phyloP scores from a whole-genome alignment of 2,329 filamentous ascomycete species.

The Pseudogymnoascus sp. region DNA sequence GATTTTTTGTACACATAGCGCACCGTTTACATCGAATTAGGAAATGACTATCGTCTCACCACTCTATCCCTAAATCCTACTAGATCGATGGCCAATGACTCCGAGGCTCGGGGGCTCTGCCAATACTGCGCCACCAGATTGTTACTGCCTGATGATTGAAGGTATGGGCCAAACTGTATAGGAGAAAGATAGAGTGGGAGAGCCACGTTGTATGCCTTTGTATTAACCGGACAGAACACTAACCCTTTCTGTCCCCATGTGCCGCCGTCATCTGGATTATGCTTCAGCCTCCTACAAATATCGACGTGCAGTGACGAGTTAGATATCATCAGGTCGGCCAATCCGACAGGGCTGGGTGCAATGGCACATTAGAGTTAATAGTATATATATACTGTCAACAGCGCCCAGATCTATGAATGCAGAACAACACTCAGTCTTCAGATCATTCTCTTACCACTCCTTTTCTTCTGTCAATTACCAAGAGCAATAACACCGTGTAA shows the following conservation, averaged over 20 bases:
- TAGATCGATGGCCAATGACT: background rate
- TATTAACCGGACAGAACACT: background rate
- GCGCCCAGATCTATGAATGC: background rate
- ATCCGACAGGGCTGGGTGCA: background rate
- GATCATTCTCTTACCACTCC: background rate
- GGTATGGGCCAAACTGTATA: background rate
- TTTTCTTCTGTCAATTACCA: background rate
- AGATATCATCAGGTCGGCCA: background rate
- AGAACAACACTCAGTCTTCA: background rate
- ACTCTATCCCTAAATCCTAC: background rate
- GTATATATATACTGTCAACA: background rate
- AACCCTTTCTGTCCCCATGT: slow-evolving; percentile 1
- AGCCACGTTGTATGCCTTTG: background rate
- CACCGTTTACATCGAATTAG: background rate
- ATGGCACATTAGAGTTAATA: background rate
- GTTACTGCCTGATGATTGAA: background rate
- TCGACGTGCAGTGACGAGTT: background rate
- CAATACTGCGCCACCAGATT: background rate
- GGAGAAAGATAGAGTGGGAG: background rate
- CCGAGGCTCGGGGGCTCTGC: background rate
- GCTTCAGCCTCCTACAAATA: background rate
- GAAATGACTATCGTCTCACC: background rate
- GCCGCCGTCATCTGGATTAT: background rate
- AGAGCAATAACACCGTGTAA: background rate
- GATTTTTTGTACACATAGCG: background rate